Evolutionary conservation across 441 rosid genomes (phyloP), one percentile per base, ranked within the genome.

Genomic region (Bruguiera hainesii): DNA sequence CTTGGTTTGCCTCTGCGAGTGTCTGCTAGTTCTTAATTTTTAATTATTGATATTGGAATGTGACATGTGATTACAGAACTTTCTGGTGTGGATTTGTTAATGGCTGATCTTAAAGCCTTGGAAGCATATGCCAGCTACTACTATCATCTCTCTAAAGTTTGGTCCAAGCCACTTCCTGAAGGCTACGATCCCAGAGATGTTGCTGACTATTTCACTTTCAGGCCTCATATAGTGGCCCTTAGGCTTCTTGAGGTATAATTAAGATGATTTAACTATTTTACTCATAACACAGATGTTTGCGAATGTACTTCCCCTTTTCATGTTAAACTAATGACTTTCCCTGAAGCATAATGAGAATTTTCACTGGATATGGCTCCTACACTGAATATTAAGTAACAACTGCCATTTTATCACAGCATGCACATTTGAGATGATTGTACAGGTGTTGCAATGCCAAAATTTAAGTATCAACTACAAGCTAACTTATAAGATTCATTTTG

Each of bases 81-180:
- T 72, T 67, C 91, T 67, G 89, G 94, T 71, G 76, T 87, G 79
- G 97, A 94, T 76, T 86, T 94, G 79, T 66, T 94, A 51, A 86
- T 87, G 93, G 96, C 97, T 71, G 99, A 94, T 76, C 85, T 94
- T 48, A 85, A 85, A 78, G 97, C 97, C 26, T 76, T 94, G 83
- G 88, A 91, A 77, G 87, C 90, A 39, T 94, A 94, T 77, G 80
- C 79, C 63, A 72, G 75, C 64, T 91, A 88, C 78, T 75, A 87
- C 70, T 87, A 89, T 75, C 81, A 72, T 71, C 74, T 76, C 29
- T 83, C 94, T 39, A 88, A 84, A 83, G 46, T 81, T 60, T 94
- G 96, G 97, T 91, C 96, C 35, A 89, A 83, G 84, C 96, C 97
- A 21, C 96, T 91, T 76, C 97, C 98, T 20, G 92, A 89, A 85